Base-by-base conservation (phyloP, 176 grass and related monocot genomes). In the Aechmea fasciata region DNA sequence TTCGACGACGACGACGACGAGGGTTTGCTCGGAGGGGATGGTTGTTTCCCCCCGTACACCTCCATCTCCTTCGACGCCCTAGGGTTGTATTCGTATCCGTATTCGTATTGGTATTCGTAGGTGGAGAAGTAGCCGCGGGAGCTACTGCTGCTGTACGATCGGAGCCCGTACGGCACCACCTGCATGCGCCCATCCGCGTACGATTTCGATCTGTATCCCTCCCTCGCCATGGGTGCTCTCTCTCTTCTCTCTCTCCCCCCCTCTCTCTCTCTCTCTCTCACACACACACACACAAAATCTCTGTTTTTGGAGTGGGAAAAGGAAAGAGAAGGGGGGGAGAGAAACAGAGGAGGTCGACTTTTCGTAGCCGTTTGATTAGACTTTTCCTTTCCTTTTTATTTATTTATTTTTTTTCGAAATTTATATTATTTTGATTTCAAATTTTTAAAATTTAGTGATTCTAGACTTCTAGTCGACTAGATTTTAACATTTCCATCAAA, bases 151-250 rank as follows among this genome's bases (percentile, higher is more conserved):
- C 82, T 75, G 65, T 77, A 41, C 4, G 33, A 41, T 41, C 33
- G 33, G 33, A 41, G 33, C 33, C 33, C 25, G 78, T 91, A 96
- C 5, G 69, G 77, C 83, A 86, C 88, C 12, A 86, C 69, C 83
- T 91, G 82, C 81, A 83, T 82, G 64, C 70, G 74, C 54, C 85
- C 81, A 33, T 79, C 83, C 24, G 80, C 77, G 68, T 78, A 84
- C 28, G 83, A 96, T 75, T 81, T 96, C 67, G 91, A 91, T 51
- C 82, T 72, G 61, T 14, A 68, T 29, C 78, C 79, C 55, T 90
- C 85, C 84, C 80, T 78, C 50, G 67, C 71, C 7, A 13, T 48
- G 7, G 33, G 20, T 1, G 48, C 15, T 24, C 19, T 14, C 28
- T 57, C 18, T 2, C 22, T 69, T n/a, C 48, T 69, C n/a, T 47